Evolutionary conservation across 495 filamentous ascomycete genomes (phyloP), one percentile per base, ranked within the genome.

Genomic region (Jackrogersella minutella): DNA sequence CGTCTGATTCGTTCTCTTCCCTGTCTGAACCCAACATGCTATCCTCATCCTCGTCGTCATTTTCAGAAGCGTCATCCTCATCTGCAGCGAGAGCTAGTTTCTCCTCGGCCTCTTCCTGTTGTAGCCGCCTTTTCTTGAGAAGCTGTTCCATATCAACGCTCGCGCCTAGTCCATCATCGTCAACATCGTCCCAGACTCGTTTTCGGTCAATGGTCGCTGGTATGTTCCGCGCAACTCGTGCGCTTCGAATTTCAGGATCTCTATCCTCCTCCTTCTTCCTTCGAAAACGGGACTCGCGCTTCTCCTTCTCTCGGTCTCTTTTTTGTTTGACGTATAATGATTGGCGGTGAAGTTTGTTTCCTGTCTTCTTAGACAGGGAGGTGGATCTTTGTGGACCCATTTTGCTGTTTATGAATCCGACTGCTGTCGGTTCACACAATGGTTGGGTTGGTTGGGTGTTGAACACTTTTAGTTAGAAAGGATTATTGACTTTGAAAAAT

Each of bases 171-270:
- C 86, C 84, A 64, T 91, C 92, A 43, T 89, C 88, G 57, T 91
- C 90, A n/a, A 89, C 86, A 36, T 96, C 91, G 70, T 98, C 95
- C 94, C 93, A 99, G 51, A 91, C 86, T 73, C 95, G 80, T 82
- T 97, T 97, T 44, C 87, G 85, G 64, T 98, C 95, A 19, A 97
- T 85, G 2, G 92, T 97, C 36, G 86, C 73, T 1, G 95, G 92
- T 36, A 93, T 81, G 79, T 97, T 98, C 66, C 83, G 85, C 64
- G 82, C 87, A 47, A 92, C 80, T 66, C 95, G 84, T 53, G 89
- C 84, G 53, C 85, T 85, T 51, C 86, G 84, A 49, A 97, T 75
- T 40, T 84, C 81, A n/a, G 95, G 93, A 68, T 97, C 85, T 75
- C 88, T 90, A 66, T 88, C 85, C 77, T 99, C 95, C 73, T 95